Evolutionary conservation across 441 rosid genomes (phyloP).

Genomic region (Gossypium armourianum): DNA sequence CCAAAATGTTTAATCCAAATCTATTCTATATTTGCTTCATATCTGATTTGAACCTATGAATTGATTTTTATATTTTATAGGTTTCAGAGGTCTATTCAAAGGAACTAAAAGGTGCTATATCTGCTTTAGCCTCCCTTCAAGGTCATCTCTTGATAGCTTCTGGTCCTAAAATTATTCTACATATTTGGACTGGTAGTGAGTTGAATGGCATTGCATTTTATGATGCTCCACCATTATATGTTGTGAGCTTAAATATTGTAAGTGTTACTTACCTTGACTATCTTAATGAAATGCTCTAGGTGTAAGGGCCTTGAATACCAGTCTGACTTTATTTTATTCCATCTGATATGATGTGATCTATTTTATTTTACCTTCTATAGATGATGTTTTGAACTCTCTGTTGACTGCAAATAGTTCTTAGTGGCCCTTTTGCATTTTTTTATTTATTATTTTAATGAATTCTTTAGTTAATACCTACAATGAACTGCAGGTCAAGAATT

Average conservation of each 20-base stretch:
- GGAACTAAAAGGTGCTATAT: conserved; percentile 93
- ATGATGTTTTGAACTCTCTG: background rate
- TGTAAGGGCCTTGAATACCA: background rate
- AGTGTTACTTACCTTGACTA: conserved; percentile 23
- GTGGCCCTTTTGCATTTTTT: conserved; percentile 11
- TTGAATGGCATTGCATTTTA: conserved; percentile 79
- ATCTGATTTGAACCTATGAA: background rate
- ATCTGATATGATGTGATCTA: background rate
- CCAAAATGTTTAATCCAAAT: conserved; percentile 10
- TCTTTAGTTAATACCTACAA: conserved; percentile 8
- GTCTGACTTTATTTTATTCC: background rate
- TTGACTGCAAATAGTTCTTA: background rate
- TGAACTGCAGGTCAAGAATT: conserved; percentile 67
- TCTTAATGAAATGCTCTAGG: conserved; percentile 6
- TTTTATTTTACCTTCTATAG: background rate
- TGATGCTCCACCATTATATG: conserved; percentile 89
- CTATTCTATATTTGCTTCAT: background rate
- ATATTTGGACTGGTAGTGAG: conserved; percentile 86
- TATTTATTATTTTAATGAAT: conserved; percentile 1
- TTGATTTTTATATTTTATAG: conserved; percentile 23
- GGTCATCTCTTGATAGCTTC: conserved; percentile 88
- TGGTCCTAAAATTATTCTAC: conserved; percentile 93
- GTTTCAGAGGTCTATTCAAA: conserved; percentile 91
- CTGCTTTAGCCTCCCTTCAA: conserved; percentile 96
- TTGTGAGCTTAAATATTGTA: conserved; percentile 92